A percentile compares a stretch with the other conserved stretches of the same genome.
phyloP scores from a whole-genome alignment of 148 eudicot genomes.

The Talinum fruticosum region DNA sequence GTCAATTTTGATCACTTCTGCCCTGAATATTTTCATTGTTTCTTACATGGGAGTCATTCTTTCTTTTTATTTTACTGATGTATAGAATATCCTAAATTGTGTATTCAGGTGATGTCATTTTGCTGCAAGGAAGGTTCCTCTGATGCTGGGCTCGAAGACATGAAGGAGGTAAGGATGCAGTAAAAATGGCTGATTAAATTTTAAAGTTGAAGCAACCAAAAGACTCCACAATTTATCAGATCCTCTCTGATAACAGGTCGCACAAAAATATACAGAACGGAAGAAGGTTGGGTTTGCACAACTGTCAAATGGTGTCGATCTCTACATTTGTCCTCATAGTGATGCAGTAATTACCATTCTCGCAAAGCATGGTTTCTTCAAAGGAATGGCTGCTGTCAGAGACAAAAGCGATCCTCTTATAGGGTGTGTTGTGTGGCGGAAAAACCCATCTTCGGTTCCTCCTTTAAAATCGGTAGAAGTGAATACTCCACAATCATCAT shows the following conservation, averaged over 20 bases:
- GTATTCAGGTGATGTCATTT: conserved; percentile 62
- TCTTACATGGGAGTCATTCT: not conserved
- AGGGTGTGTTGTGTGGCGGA: conserved; percentile 80
- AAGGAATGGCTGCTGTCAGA: conserved; percentile 48
- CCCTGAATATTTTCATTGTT: not conserved
- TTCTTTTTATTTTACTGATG: not conserved
- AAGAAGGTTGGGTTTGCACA: conserved; percentile 67
- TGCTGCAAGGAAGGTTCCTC: conserved; percentile 62
- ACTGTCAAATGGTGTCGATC: conserved; percentile 48
- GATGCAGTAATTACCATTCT: conserved; percentile 60
- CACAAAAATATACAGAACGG: conserved; percentile 51
- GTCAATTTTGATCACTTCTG: not conserved
- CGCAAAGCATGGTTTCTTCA: conserved; percentile 67
- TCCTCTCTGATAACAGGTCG: conserved; percentile 40
- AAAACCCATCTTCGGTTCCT: conserved; percentile 36
- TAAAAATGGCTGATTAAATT: not conserved
- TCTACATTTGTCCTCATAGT: conserved; percentile 72
- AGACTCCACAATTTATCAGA: not conserved
- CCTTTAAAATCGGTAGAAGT: conserved; percentile 28
- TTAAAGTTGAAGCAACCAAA: not conserved
- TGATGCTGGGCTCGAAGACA: conserved; percentile 38
- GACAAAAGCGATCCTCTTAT: conserved; percentile 53
- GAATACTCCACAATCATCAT: conserved; percentile 13
- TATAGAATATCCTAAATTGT: not conserved
- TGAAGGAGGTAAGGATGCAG: conserved; percentile 50